These are phyloP conservation scores for Phytophthora idaei DNA, from an alignment of 352 stramenopile genomes.

Conservation along the genomic window DNA sequence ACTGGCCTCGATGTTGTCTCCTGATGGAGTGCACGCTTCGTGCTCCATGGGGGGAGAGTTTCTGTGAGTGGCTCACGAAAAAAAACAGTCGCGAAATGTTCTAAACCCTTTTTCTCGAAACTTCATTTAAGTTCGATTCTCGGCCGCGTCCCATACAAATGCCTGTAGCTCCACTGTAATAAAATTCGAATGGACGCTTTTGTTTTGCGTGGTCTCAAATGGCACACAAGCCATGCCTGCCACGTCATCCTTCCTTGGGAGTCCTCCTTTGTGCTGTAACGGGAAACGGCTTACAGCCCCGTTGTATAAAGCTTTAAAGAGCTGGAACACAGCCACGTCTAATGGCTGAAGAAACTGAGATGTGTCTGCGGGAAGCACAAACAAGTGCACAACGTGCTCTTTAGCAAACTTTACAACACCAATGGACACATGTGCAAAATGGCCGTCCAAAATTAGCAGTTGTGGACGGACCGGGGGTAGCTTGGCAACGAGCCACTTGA, in stretches of 20 bases:
- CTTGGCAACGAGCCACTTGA: neutral
- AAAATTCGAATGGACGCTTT: no score
- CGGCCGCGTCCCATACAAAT: no score
- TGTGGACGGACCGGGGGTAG: neutral
- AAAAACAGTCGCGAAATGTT: no score
- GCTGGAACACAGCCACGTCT: slow-evolving; percentile 4
- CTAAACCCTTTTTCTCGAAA: no score
- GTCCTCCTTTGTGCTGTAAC: neutral
- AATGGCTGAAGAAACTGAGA: slow-evolving; percentile 7
- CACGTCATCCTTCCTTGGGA: slow-evolving; percentile 7
- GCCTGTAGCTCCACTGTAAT: no score
- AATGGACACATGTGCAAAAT: slow-evolving; percentile 1
- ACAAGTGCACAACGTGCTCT: slow-evolving; percentile 3
- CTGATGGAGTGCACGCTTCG: no score
- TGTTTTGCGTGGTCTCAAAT: no score
- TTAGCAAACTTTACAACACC: neutral
- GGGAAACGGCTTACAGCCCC: neutral
- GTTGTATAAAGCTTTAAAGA: slow-evolving; percentile 10
- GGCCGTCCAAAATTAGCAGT: slow-evolving; percentile 6
- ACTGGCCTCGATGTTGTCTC: no score
- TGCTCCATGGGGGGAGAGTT: no score
- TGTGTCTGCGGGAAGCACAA: slow-evolving; percentile 4
- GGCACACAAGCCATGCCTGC: neutral
- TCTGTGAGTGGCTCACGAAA: no score
- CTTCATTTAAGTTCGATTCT: no score